Evolutionary conservation across 2,329 filamentous ascomycete genomes (phyloP), one percentile per base, ranked within the genome.

Genomic region (Ceratocystis destructans): DNA sequence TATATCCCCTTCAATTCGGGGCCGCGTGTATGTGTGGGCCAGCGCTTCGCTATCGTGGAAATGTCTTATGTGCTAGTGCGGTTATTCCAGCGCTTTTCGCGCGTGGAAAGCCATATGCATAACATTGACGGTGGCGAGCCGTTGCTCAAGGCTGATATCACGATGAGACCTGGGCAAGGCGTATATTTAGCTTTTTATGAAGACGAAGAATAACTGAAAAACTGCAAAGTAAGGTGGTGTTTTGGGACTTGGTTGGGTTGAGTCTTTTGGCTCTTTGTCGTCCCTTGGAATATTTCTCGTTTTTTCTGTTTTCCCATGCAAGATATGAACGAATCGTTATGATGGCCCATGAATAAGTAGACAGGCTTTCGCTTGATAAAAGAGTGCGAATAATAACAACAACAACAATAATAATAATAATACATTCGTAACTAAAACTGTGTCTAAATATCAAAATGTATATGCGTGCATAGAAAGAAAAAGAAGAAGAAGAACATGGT

Each of bases 41-140:
- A 93, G 79, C 87, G 93, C 74, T 93, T 91, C 73, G 89, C 89
- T 15, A 76, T 92, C 61, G 90, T 87, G 0, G 87, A 92, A 78
- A 88, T 88, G 78, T 78, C 78, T 37, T 92, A 92, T 73, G 85
- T 87, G 8, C 79, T 90, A 68, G 85, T 86, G 33, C 79, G 89
- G 57, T 72, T 93, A 70, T 83, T 92, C 72, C 89, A 93, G 77
- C 79, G 81, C 28, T 94, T 87, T 72, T 83, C 85, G 65, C 75
- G 79, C 10, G 77, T 90, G 6, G 82, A 84, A 71, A 82, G 77
- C 71, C 76, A 79, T 70, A 85, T 85, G 83, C 69, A 73, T 6
- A 73, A 75, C n/a, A 71, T 84, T 46, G 82, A 85, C 70, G 79
- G 79, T 15, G 83, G 82, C 0, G 73, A 76, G 1, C 82, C 83